phyloP scores from a whole-genome alignment of 495 filamentous ascomycete species.

The Durotheca rogersii region DNA sequence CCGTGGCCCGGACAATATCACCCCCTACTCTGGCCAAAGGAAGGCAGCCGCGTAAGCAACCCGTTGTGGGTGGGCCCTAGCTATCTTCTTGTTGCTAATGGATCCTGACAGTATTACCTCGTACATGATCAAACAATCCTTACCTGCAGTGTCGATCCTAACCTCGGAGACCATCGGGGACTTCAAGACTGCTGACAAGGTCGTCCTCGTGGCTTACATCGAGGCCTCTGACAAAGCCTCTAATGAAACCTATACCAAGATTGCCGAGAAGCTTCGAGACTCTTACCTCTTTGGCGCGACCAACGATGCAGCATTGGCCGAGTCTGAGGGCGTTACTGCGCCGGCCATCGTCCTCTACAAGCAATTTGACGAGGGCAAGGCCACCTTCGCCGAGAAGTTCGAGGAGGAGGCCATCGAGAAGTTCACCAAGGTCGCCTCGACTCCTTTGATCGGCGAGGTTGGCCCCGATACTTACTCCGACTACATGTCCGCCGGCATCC shows the following conservation, averaged over 20 bases:
- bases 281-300: slow-evolving; percentile 88
- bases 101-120: slow-evolving; percentile 72
- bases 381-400: slow-evolving; percentile 76
- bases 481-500: slow-evolving; percentile 94
- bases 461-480: slow-evolving; percentile 95
- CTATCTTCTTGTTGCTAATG: slow-evolving; percentile 33
- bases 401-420: slow-evolving; percentile 70
- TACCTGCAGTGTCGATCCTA: slow-evolving; percentile 85
- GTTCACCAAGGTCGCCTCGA: slow-evolving; percentile 83
- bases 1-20: slow-evolving; percentile 82
- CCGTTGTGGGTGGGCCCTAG: no score
- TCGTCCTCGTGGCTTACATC: slow-evolving; percentile 89
- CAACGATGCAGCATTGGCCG: slow-evolving; percentile 77
- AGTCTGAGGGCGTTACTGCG: slow-evolving; percentile 82
- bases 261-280: slow-evolving; percentile 84
- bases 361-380: slow-evolving; percentile 95
- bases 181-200: slow-evolving; percentile 97
- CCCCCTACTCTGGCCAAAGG: slow-evolving; percentile 83
- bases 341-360: slow-evolving; percentile 96
- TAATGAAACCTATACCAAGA: slow-evolving; percentile 73
- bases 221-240: slow-evolving; percentile 80
- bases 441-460: slow-evolving; percentile 92
- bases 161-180: slow-evolving; percentile 80
- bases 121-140: slow-evolving; percentile 98
- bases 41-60: slow-evolving; percentile 82